Conservation (phyloP, 1,284 basidiomycete genomes). For the Tilletia setariae region DNA sequence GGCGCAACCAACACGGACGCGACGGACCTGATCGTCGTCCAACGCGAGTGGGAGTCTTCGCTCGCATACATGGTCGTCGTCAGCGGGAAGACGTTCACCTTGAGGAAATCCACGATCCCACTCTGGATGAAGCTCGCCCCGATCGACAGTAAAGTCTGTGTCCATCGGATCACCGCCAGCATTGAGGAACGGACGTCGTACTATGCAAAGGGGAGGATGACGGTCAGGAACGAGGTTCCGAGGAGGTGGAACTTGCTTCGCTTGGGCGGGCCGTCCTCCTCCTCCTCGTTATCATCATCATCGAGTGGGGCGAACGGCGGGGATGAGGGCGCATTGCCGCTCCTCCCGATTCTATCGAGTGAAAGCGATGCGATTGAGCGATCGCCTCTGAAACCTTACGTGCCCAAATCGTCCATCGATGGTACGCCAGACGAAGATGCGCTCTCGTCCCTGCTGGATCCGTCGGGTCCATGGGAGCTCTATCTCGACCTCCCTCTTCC, state of each 20-base stretch:
- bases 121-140: conserved; percentile 80
- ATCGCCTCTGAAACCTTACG: conserved; percentile 56
- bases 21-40: conserved; percentile 76
- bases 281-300: not conserved
- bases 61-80: conserved; percentile 77
- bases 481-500: conserved; percentile 50
- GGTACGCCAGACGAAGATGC: conserved; percentile 36
- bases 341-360: conserved; percentile 68
- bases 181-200: conserved; percentile 69
- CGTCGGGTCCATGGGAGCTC: conserved; percentile 62
- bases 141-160: conserved; percentile 69
- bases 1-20: conserved; percentile 61
- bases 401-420: conserved; percentile 31
- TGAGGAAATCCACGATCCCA: conserved; percentile 74
- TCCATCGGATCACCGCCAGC: conserved; percentile 72
- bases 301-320: too few species aligned
- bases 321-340: conserved; percentile 60
- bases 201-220: conserved; percentile 57
- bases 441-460: conserved; percentile 57
- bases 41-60: conserved; percentile 87
- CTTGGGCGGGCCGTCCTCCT: conserved; percentile 50
- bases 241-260: conserved; percentile 68
- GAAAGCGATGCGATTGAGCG: conserved; percentile 54
- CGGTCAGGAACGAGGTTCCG: conserved; percentile 73
- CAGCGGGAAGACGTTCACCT: conserved; percentile 63